Conservation (phyloP, 148 eudicot genomes). For the Fallopia convolvulus region DNA sequence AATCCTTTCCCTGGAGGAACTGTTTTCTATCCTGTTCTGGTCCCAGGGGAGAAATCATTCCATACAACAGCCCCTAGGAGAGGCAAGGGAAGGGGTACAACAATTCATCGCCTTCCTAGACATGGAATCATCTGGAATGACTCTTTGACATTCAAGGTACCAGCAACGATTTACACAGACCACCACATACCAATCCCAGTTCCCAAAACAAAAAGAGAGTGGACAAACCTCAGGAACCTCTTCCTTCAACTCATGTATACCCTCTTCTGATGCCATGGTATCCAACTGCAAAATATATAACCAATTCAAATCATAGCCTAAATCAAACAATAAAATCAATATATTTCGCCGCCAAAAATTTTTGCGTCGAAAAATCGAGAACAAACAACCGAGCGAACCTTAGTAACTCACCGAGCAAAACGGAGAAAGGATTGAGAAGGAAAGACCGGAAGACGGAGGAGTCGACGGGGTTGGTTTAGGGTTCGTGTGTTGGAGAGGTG, state of each 20-base stretch:
- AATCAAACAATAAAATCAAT: not conserved
- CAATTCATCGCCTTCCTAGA: not conserved
- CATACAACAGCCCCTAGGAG: not conserved
- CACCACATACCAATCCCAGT: not conserved
- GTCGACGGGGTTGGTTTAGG: too few species aligned
- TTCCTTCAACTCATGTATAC: constrained; percentile 22
- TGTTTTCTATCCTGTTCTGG: not conserved
- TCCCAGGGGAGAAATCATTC: not conserved
- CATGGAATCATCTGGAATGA: not conserved
- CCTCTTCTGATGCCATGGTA: constrained; percentile 40
- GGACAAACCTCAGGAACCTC: constrained; percentile 38
- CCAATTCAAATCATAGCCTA: not conserved
- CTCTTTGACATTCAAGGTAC: not conserved
- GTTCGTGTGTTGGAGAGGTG: too few species aligned
- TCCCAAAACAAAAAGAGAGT: not conserved
- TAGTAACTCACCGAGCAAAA: not conserved
- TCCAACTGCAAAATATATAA: not conserved
- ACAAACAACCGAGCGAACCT: not conserved
- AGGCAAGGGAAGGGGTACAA: not conserved
- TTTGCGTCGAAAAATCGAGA: not conserved
- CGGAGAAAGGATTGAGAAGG: too few species aligned
- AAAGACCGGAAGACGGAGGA: too few species aligned
- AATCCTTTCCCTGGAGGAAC: not conserved
- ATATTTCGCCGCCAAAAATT: not conserved
- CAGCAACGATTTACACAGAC: not conserved